These are phyloP conservation scores for Cucumis variabilis DNA, from an alignment of 331 rosid species.

Conservation along the genomic window DNA sequence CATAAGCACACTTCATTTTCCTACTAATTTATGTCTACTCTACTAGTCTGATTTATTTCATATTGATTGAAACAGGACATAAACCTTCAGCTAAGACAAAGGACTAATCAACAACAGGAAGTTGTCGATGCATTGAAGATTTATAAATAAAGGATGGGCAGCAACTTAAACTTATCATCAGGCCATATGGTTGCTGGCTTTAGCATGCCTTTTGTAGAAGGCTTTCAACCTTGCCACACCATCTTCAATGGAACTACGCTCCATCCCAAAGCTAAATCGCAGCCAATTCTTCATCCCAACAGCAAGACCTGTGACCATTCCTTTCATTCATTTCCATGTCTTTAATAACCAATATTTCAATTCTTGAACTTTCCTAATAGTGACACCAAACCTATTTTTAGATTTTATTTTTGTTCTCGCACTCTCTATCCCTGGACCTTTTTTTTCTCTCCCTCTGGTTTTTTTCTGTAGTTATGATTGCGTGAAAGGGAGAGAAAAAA, in stretches of 20 bases:
- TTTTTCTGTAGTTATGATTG: background rate
- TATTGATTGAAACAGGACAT: background rate
- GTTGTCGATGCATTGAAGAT: background rate
- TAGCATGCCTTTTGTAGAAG: slow-evolving; percentile 60
- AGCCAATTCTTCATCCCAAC: slow-evolving; percentile 83
- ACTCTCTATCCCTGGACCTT: background rate
- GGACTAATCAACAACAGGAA: background rate
- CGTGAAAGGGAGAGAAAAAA: background rate
- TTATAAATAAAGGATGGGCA: background rate
- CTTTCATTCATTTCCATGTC: background rate
- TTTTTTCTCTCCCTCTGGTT: background rate
- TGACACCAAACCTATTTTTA: too few species aligned
- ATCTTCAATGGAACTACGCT: slow-evolving; percentile 56
- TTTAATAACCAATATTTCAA: background rate
- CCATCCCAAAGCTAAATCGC: slow-evolving; percentile 54
- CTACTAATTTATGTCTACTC: too few species aligned
- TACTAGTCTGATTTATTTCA: too few species aligned
- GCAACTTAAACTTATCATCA: background rate
- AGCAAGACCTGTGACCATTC: slow-evolving; percentile 50
- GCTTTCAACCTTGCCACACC: slow-evolving; percentile 60
- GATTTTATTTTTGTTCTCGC: too few species aligned
- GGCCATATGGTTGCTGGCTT: background rate
- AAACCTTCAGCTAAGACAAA: too few species aligned
- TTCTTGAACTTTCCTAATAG: background rate
- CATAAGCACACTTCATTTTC: too few species aligned